Evolutionary conservation across 306 rosid species (phyloP).

Genomic region (Fragaria vesca): DNA sequence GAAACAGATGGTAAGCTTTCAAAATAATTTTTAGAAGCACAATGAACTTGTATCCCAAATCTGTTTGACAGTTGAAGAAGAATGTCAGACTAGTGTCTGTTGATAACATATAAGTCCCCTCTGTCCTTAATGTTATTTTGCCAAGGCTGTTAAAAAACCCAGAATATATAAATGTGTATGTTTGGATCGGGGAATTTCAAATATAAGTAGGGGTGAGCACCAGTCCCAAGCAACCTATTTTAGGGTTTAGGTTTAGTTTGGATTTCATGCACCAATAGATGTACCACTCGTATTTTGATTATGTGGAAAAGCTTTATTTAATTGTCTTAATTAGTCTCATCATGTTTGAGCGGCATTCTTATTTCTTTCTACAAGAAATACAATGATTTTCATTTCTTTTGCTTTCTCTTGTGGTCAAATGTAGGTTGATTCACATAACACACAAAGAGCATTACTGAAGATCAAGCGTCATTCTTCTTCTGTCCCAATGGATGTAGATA

Average conservation of each 20-base stretch:
- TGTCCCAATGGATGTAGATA: conserved; percentile 50
- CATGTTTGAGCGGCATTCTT: neutral
- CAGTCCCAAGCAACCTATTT: neutral
- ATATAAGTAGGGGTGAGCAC: neutral
- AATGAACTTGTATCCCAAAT: neutral
- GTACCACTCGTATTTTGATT: neutral
- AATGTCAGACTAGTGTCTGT: neutral
- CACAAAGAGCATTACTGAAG: conserved; percentile 65
- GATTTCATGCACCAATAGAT: neutral
- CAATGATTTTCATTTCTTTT: conserved; percentile 16
- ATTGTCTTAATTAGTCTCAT: neutral
- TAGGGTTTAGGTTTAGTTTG: neutral
- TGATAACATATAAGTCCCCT: neutral
- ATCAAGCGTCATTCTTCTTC: conserved; percentile 60
- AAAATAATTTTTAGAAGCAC: neutral
- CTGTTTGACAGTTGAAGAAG: neutral
- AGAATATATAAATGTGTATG: neutral
- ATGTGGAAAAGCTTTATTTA: neutral
- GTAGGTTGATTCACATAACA: conserved; percentile 65
- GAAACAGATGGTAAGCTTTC: neutral
- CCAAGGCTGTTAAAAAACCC: neutral
- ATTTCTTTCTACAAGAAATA: neutral
- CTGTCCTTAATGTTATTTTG: neutral
- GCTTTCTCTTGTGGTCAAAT: conserved; percentile 8
- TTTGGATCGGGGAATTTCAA: neutral